Conservation (phyloP, 2,329 filamentous ascomycete species). For the Aspergillus sp. region DNA sequence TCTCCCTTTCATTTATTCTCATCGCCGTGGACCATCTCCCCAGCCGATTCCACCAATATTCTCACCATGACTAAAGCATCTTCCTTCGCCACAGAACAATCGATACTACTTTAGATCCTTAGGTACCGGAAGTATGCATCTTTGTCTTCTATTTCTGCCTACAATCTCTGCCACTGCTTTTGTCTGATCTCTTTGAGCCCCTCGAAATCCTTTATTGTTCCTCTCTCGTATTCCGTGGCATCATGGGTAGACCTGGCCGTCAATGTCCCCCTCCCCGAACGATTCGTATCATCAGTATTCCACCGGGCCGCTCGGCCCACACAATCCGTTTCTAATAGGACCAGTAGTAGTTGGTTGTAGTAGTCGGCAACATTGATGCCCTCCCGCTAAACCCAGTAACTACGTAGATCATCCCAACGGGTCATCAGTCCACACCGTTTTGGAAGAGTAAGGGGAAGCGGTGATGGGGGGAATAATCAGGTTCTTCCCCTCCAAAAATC, state of each 20-base stretch:
- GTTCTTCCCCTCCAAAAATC: neutral
- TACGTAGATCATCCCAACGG: slow-evolving; percentile 18
- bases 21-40: neutral
- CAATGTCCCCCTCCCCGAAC: slow-evolving; percentile 7
- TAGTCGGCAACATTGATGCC: slow-evolving; percentile 7
- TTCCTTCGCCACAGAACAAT: no score
- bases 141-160: neutral
- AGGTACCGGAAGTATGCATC: no score
- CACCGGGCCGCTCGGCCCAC: slow-evolving; percentile 20
- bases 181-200: neutral
- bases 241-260: neutral
- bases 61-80: no score
- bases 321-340: slow-evolving; percentile 16
- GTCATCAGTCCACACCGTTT: slow-evolving; percentile 7
- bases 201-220: neutral
- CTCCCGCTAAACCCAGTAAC: slow-evolving; percentile 12
- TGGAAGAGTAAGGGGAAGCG: slow-evolving; percentile 11
- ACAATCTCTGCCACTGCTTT: no score
- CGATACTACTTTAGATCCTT: no score
- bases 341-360: slow-evolving; percentile 7
- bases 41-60: no score
- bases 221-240: no score
- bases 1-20: neutral
- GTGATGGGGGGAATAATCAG: neutral
- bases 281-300: slow-evolving; percentile 15